Evolutionary conservation across 768 basidiomycete species (phyloP).

Genomic region (Imleria badia): DNA sequence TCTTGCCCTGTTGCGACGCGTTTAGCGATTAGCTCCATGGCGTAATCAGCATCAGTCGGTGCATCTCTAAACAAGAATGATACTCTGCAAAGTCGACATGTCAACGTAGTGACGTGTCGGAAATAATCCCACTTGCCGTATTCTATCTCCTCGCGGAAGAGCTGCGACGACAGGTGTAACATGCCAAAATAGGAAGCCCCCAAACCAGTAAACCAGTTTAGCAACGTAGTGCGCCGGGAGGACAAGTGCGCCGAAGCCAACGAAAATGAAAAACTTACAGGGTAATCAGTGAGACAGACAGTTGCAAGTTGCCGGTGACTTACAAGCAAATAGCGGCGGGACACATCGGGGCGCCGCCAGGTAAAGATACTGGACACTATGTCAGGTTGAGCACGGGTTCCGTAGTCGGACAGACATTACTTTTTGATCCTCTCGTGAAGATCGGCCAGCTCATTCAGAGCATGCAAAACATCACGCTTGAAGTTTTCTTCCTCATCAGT

Average conservation of each 20-base stretch:
- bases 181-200: conserved; percentile 65
- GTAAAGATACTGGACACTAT: conserved; percentile 50
- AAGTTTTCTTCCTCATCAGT: conserved; percentile 37
- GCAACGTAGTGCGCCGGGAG: conserved; percentile 51
- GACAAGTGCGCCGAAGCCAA: conserved; percentile 40
- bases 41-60: conserved; percentile 69
- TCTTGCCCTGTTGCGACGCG: conserved; percentile 57
- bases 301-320: conserved; percentile 10
- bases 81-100: conserved; percentile 34
- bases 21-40: conserved; percentile 65
- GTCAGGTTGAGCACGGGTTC: conserved; percentile 1
- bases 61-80: conserved; percentile 49
- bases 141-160: conserved; percentile 45
- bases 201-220: conserved; percentile 45
- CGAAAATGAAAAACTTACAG: conserved; percentile 36
- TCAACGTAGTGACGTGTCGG: background rate
- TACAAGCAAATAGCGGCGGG: conserved; percentile 49
- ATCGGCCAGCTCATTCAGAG: conserved; percentile 52
- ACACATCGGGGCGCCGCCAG: conserved; percentile 59
- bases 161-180: conserved; percentile 53
- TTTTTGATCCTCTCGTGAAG: conserved; percentile 65
- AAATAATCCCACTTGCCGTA: conserved; percentile 38
- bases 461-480: conserved; percentile 41
- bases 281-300: conserved; percentile 2
- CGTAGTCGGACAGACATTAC: conserved; percentile 33